Evolutionary conservation across 495 filamentous ascomycete genomes (phyloP), one percentile per base, ranked within the genome.

Genomic region (Ascodesmis nigricans): DNA sequence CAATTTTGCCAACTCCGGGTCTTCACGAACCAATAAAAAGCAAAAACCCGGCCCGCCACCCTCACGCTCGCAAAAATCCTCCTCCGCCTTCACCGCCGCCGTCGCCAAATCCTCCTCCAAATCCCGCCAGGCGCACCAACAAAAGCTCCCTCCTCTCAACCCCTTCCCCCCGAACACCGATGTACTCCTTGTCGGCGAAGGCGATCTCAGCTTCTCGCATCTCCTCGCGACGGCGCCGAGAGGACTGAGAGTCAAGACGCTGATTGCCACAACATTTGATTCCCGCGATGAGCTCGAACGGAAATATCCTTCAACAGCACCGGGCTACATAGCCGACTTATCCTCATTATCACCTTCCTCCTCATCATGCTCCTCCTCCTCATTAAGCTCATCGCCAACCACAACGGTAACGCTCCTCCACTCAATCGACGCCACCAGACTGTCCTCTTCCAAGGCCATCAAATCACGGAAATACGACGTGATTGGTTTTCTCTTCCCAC

Each of bases 401-500:
- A 26, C 5, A 22, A 21, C 3, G 25, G 16, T 14, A 26, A 33
- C 18, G 13, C 14, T 84, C 5, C 51, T 75, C n/a, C 78, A 73
- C 60, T 60, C 59, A 9, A 53, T 87, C 38, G 79, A 91, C 53
- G 80, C 75, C 2, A 68, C 63, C 31, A 80, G 73, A 50, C 66
- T 82, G 42, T 16, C 16, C 19, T 7, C 21, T 11, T 25, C 6
- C 23, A 25, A 62, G 63, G 13, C 53, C 56, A 3, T 63, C 58
- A 38, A 49, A 46, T 23, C 39, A 42, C 41, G 55, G 2, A 52
- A 50, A 1, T 84, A 73, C 59, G 75, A 91, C 51, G 58, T 66
- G 22, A 71, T 93, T 31, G 65, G 80, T 30, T 97, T 93, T 64
- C 91, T 92, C 59, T 97, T 97, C 56, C 87, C 87, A 29, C 87